These are phyloP conservation scores for Nigrospora osmanthi DNA, from an alignment of 2,329 filamentous ascomycete species.

Conservation along the genomic window DNA sequence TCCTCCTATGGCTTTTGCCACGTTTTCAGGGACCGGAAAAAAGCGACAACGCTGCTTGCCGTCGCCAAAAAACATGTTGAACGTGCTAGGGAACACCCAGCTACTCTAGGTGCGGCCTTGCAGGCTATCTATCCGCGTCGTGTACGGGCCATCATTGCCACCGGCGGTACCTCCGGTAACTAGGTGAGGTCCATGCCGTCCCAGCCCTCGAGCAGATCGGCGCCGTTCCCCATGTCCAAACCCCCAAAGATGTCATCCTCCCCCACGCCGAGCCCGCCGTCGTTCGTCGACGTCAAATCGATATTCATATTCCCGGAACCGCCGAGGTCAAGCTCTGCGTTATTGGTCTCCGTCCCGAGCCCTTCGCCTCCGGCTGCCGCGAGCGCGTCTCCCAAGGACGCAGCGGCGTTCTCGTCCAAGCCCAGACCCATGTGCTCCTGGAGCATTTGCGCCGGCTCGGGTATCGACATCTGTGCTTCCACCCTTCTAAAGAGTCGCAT, in stretches of 20 bases:
- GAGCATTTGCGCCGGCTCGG: conserved; percentile 30
- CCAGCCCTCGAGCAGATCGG: conserved; percentile 21
- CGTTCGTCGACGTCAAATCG: conserved; percentile 28
- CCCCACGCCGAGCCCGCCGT: conserved; percentile 28
- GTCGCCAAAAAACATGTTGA: too few relatives aligned
- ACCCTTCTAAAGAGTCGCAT: conserved; percentile 57
- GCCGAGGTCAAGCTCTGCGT: conserved; percentile 34
- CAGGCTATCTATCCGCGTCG: too few relatives aligned
- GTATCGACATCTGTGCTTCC: conserved; percentile 52
- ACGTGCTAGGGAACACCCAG: too few relatives aligned
- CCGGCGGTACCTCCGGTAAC: too few relatives aligned
- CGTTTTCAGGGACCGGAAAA: too few relatives aligned
- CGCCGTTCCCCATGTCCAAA: conserved; percentile 14
- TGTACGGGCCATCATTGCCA: too few relatives aligned
- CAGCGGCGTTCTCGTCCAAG: conserved; percentile 28
- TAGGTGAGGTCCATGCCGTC: conserved; percentile 11
- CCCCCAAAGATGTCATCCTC: conserved; percentile 37
- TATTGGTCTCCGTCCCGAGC: conserved; percentile 25
- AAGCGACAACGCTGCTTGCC: too few relatives aligned
- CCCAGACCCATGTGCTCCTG: conserved; percentile 33
- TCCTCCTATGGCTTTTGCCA: too few relatives aligned
- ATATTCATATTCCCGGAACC: conserved; percentile 17
- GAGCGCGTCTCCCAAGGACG: conserved; percentile 31
- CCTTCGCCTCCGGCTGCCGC: conserved; percentile 31
- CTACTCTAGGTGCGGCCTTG: too few relatives aligned